Conservation (phyloP, 306 rosid species). For the Ochetophila trinervis region DNA sequence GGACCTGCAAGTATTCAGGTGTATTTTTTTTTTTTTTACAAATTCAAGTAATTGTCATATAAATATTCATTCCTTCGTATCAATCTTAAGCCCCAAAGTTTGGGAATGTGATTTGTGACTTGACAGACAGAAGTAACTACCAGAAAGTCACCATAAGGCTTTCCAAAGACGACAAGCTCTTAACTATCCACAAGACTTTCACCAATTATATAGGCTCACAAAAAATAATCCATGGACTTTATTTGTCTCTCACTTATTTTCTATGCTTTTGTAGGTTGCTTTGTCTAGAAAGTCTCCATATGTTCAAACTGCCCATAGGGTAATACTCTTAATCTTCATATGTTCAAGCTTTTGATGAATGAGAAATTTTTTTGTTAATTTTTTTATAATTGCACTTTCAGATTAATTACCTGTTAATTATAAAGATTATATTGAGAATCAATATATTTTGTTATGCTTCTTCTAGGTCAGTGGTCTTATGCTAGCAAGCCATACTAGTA, state of each 20-base stretch:
- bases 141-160: too few relatives aligned
- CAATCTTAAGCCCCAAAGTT: too few relatives aligned
- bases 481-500: conserved; percentile 98
- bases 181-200: too few relatives aligned
- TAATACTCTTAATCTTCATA: conserved; percentile 25
- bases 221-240: not conserved
- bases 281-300: conserved; percentile 97
- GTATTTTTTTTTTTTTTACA: conserved; percentile 1
- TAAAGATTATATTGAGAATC: not conserved
- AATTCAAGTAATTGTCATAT: conserved; percentile 12
- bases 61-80: conserved; percentile 9
- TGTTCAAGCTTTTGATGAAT: too few relatives aligned
- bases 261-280: conserved; percentile 62
- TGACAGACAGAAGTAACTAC: too few relatives aligned
- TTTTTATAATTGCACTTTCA: too few relatives aligned
- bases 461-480: conserved; percentile 94
- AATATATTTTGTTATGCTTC: conserved; percentile 18
- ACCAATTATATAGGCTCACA: too few relatives aligned
- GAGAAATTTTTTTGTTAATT: not conserved
- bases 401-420: conserved; percentile 4
- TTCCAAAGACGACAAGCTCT: too few relatives aligned
- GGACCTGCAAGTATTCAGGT: conserved; percentile 99
- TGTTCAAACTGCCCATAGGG: conserved; percentile 97
- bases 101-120: too few relatives aligned
- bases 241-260: conserved; percentile 1